Evolutionary conservation across 257 asterid genomes (phyloP), one percentile per base, ranked within the genome.

Genomic region (Verbascum thapsus): DNA sequence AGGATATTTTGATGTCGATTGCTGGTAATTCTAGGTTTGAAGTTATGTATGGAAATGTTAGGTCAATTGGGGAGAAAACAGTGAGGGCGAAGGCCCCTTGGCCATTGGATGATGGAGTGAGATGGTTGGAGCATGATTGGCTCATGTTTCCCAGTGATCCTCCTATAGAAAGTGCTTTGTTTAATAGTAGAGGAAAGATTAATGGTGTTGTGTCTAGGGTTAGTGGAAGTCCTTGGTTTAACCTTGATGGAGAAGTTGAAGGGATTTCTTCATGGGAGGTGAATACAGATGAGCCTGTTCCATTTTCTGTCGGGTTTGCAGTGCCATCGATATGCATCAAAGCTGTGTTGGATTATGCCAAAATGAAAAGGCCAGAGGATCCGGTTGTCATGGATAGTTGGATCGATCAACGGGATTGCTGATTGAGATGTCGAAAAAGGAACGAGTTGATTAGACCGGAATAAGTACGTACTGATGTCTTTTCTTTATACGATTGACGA

Each of bases 361-460:
- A 57, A 17, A 38, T 10, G 34, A 57, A 39, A 49, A 26, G 49
- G 35, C 49, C 49, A 4, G 48, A 57, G 16, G 63, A 57, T 49
- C 63, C 63, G 7, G 6, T 57, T 22, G 63, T 57, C 49, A 57
- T 57, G 63, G 63, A 57, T 5, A 0, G 30, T 34, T 56, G 62
- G 61, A 15, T 54, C 30, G 23, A 34, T 32, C 19, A 39, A 23
- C 58, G 58, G 61, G 9, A n/a, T 53, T 3, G 19, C 11, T 30
- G 40, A 26, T 26, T 53, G n/a, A 23, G 58, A 23, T 26, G 35
- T 7, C 40, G 34, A 7, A 13, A 26, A 19, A 12, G 40, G 40
- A 52, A 12, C 40, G 7, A 12, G 18, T 52, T 45, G 16, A 44
- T 44, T n/a, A n/a, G n/a, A 26, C 32, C 2, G 32, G 32, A 26